Evolutionary conservation across 2,329 filamentous ascomycete genomes (phyloP).

Genomic region (Talaromyces albobiverticillius): DNA sequence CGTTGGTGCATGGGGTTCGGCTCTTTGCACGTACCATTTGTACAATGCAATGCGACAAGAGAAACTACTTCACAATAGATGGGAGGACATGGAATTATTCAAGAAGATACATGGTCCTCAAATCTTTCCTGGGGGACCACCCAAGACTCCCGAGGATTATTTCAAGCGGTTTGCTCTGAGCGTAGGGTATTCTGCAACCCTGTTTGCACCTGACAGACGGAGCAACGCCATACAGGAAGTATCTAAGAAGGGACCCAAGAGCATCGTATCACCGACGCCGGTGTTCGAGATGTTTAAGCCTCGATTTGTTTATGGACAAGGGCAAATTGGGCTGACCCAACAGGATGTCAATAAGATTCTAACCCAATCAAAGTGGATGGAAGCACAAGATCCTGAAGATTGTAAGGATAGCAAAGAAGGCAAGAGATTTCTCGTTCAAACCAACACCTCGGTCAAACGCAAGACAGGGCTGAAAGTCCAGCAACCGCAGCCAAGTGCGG

Average conservation of each 20-base stretch:
- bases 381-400: slow-evolving; percentile 15
- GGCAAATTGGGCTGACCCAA: slow-evolving; percentile 27
- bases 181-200: slow-evolving; percentile 35
- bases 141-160: slow-evolving; percentile 31
- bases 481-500: no score
- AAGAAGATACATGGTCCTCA: slow-evolving; percentile 23
- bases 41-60: slow-evolving; percentile 41
- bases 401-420: neutral
- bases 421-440: neutral
- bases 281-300: slow-evolving; percentile 39
- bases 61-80: slow-evolving; percentile 24
- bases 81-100: slow-evolving; percentile 43
- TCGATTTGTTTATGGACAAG: slow-evolving; percentile 27
- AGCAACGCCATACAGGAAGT: slow-evolving; percentile 8
- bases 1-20: slow-evolving; percentile 39
- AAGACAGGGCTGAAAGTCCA: neutral
- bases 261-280: slow-evolving; percentile 27
- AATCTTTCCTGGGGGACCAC: slow-evolving; percentile 39
- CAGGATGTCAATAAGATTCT: slow-evolving; percentile 39
- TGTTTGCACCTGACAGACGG: slow-evolving; percentile 24
- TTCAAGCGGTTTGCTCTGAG: slow-evolving; percentile 38
- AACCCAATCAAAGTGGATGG: slow-evolving; percentile 25
- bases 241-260: slow-evolving; percentile 30
- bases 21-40: slow-evolving; percentile 38
- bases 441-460: neutral